Percentiles rank a stretch among this genome's conserved stretches.
phyloP scores from a whole-genome alignment of 2,329 filamentous ascomycete species.

The Fusarium concolor region DNA sequence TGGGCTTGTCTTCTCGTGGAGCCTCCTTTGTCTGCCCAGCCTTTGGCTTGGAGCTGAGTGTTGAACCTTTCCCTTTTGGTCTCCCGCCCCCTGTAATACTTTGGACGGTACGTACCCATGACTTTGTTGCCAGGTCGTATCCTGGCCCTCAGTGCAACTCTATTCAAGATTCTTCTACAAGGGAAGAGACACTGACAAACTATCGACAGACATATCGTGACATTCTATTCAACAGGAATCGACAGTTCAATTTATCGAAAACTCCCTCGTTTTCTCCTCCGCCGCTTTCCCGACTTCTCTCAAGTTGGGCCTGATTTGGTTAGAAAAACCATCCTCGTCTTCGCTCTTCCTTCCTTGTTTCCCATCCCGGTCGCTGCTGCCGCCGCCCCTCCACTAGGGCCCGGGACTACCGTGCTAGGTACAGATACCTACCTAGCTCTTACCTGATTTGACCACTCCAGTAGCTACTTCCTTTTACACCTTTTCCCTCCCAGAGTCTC shows the following conservation, averaged over 20 bases:
- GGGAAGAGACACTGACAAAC: conserved; percentile 13
- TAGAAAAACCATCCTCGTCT: conserved; percentile 34
- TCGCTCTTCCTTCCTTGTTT: conserved; percentile 37
- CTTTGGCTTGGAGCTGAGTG: conserved; percentile 39
- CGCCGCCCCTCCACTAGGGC: conserved; percentile 37
- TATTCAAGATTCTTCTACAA: conserved; percentile 14
- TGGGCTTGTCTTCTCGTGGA: conserved; percentile 16
- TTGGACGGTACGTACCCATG: conserved; percentile 31
- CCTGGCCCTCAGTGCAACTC: conserved; percentile 24
- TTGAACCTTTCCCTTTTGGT: conserved; percentile 20
- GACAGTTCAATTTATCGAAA: conserved; percentile 6
- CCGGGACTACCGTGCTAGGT: conserved; percentile 41
- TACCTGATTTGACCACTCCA: conserved; percentile 38
- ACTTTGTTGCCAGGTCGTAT: conserved; percentile 22
- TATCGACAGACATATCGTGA: not conserved
- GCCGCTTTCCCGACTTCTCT: conserved; percentile 32
- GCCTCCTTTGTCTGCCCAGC: conserved; percentile 32
- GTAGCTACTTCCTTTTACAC: conserved; percentile 32
- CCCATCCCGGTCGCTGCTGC: conserved; percentile 42
- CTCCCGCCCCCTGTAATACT: conserved; percentile 25
- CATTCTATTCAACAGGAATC: conserved; percentile 8
- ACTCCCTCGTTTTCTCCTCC: conserved; percentile 9
- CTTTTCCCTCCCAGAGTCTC: conserved; percentile 22
- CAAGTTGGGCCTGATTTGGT: conserved; percentile 16
- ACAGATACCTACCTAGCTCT: conserved; percentile 41